Evolutionary conservation across 129 eudicot species (phyloP).

Genomic region (Scalesia atractyloides): DNA sequence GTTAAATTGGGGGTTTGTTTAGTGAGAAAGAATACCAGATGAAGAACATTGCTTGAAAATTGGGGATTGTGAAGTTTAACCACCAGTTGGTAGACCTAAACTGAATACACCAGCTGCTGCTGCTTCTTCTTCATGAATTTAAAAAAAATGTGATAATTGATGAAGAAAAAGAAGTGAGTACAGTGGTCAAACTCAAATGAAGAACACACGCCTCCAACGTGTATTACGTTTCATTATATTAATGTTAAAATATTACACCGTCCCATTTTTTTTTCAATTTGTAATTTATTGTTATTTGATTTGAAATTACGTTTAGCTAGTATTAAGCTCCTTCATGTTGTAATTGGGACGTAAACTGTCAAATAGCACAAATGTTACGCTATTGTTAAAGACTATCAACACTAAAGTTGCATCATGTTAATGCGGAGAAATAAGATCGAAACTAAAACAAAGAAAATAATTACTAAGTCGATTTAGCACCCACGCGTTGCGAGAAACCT

Average conservation of each 20-base stretch:
- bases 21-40: background rate
- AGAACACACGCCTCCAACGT: conserved; percentile 49
- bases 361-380: too few species aligned
- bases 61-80: conserved; percentile 65
- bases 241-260: background rate
- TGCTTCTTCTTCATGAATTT: conserved; percentile 9
- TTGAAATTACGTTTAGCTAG: too few species aligned
- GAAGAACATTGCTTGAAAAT: conserved; percentile 55
- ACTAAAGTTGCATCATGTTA: too few species aligned
- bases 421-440: too few species aligned
- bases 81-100: conserved; percentile 98
- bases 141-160: background rate
- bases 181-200: conserved; percentile 50
- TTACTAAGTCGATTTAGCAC: too few species aligned
- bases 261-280: background rate
- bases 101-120: conserved; percentile 13
- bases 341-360: too few species aligned
- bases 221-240: conserved; percentile 14
- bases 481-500: too few species aligned
- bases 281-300: background rate
- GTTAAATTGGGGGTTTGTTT: conserved; percentile 4
- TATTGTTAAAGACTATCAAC: too few species aligned
- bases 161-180: conserved; percentile 21
- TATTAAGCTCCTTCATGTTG: too few species aligned
- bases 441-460: too few species aligned